These are phyloP conservation scores for Penicillium brasilianum DNA, from an alignment of 2,329 filamentous ascomycete species.

Conservation along the genomic window DNA sequence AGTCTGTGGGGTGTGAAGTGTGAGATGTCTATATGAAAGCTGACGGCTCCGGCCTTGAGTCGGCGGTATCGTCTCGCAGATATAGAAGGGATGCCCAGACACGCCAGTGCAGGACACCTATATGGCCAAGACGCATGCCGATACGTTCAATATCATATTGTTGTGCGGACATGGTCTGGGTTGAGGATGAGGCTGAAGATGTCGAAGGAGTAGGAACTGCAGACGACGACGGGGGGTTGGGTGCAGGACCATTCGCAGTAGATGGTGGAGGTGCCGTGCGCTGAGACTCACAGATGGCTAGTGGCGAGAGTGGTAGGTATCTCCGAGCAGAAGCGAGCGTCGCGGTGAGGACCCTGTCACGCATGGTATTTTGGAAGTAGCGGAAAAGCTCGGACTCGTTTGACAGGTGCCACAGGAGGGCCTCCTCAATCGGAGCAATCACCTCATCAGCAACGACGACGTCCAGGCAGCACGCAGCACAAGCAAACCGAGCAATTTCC, in stretches of 20 bases:
- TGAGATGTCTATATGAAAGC: conserved; percentile 22
- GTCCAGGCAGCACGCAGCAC: conserved; percentile 37
- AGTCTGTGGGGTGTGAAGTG: not conserved
- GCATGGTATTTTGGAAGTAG: conserved; percentile 41
- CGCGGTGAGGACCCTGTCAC: conserved; percentile 38
- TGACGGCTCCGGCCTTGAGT: conserved; percentile 15
- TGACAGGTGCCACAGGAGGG: conserved; percentile 43
- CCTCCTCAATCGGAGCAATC: conserved; percentile 40
- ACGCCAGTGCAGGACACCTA: conserved; percentile 85
- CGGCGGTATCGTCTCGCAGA: conserved; percentile 35
- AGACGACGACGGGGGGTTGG: conserved; percentile 6
- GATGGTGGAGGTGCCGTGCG: conserved; percentile 31
- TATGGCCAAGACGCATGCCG: conserved; percentile 77
- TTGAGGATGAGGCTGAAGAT: not conserved
- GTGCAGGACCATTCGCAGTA: conserved; percentile 14
- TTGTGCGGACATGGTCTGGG: conserved; percentile 28
- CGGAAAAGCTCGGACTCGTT: conserved; percentile 40
- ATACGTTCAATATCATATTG: conserved; percentile 55
- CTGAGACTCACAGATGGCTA: conserved; percentile 52
- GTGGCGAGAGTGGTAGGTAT: conserved; percentile 49
- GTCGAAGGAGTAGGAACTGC: not conserved
- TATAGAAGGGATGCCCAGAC: conserved; percentile 84
- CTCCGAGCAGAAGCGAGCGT: conserved; percentile 41
- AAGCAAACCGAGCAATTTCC: conserved; percentile 50
- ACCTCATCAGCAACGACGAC: conserved; percentile 40